Base-by-base conservation (phyloP, 2,329 filamentous ascomycete species). In the Drechslera avenae region DNA sequence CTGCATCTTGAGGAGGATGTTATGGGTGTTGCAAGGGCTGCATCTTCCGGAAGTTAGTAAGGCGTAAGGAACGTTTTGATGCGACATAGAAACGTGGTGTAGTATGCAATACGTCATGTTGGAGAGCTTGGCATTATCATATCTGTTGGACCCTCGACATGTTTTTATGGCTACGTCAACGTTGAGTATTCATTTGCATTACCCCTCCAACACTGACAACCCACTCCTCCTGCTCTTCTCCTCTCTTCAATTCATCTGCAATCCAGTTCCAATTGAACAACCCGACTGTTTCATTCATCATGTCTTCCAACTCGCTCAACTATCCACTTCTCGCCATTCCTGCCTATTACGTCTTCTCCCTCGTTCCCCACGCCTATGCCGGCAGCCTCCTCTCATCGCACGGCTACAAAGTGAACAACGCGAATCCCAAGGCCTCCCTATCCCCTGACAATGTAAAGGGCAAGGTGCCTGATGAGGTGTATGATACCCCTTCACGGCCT, bases 1-100 rank as follows among this genome's bases (percentile, higher is more conserved):
- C 56, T 82, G 53, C 73, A 82, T 71, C 67, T 82, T 39, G 77
- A 81, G 32, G 53, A 63, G 46, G 79, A 82, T 52, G 53, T 72
- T 5, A 62, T 72, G 67, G 54, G 43, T 2, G 52, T 66, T 46
- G 68, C 66, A 13, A 57, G 60, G 34, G 26, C 14, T 40, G 47
- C 46, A 2, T 54, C 26, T 12, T 9, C 26, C 2, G 26, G 26
- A 28, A 28, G 7, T 28, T 28, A 8, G 26, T 28, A 28, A 9
- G 2, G 12, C 9, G 4, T 12, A 13, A 28, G 26, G 26, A n/a
- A n/a, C n/a, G n/a, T n/a, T 23, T 23, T 5, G 6, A 28, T 28
- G 4, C 26, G 5, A 32, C 14, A 23, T 10, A 39, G 13, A 39
- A 12, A 13, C 10, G 9, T 13, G 10, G 10, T 10, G 26, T 28